Percentiles rank a stretch among this genome's conserved stretches.
Evolutionary conservation across 495 filamentous ascomycete genomes (phyloP).

Genomic region (Penicillium mononematosum): DNA sequence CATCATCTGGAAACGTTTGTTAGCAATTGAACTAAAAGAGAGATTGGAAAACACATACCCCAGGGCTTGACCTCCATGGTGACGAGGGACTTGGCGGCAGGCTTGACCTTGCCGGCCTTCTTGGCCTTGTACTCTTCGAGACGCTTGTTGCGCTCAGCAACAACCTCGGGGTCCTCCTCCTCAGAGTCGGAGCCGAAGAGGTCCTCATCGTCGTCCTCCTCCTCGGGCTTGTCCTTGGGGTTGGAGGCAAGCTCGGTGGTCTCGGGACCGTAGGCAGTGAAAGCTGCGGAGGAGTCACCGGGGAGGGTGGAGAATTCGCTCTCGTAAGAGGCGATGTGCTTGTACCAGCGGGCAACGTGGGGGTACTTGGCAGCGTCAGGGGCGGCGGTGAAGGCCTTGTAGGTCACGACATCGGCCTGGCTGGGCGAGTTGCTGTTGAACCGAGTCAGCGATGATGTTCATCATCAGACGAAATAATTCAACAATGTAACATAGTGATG

Average conservation of each 20-base stretch:
- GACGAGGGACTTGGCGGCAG: constrained; percentile 89
- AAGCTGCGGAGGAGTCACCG: constrained; percentile 84
- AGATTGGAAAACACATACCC: constrained; percentile 65
- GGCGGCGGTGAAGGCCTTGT: constrained; percentile 76
- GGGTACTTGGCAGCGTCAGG: constrained; percentile 86
- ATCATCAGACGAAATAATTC: constrained; percentile 1
- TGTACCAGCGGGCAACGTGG: constrained; percentile 95
- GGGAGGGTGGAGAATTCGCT: constrained; percentile 86
- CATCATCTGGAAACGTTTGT: constrained; percentile 64
- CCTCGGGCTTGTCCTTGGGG: constrained; percentile 79
- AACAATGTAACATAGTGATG: constrained; percentile 15
- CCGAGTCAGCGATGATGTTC: constrained; percentile 34
- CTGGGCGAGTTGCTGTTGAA: constrained; percentile 70
- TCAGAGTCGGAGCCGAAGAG: constrained; percentile 91
- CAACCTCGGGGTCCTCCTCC: constrained; percentile 82
- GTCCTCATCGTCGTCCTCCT: constrained; percentile 68
- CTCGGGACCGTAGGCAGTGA: constrained; percentile 91
- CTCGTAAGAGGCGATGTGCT: constrained; percentile 90
- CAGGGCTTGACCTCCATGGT: constrained; percentile 97
- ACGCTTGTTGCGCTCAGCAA: constrained; percentile 76
- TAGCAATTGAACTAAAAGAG: constrained; percentile 20
- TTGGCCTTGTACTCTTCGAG: constrained; percentile 94
- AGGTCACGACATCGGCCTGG: constrained; percentile 93
- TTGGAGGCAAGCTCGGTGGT: constrained; percentile 68
- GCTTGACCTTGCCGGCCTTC: constrained; percentile 91